phyloP scores from a whole-genome alignment of 192 early-diverging fungal species.

The Thoreauomyces humboldtii region DNA sequence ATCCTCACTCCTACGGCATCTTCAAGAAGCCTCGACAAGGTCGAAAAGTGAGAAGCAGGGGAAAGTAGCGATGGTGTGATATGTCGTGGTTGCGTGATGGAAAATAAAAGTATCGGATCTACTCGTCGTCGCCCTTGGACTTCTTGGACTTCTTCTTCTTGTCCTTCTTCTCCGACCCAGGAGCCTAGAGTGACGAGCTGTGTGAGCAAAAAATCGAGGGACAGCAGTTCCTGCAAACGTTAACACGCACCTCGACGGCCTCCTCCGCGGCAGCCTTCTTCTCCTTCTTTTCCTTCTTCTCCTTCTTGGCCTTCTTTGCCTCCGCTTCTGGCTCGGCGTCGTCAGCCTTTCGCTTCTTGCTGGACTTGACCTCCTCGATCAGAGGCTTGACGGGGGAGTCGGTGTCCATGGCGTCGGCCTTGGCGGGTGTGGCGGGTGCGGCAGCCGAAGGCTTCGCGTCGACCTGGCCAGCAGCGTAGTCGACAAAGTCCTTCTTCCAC shows the following conservation, averaged over 20 bases:
- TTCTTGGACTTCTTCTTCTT: slow-evolving; percentile 42
- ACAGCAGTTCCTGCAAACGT: background rate
- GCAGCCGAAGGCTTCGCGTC: slow-evolving; percentile 15
- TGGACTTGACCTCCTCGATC: slow-evolving; percentile 36
- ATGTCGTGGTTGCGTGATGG: too few relatives aligned
- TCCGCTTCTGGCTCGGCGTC: slow-evolving; percentile 27
- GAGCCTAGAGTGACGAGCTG: background rate
- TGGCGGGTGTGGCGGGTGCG: background rate
- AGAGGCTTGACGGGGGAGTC: slow-evolving; percentile 22
- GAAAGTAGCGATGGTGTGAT: too few relatives aligned
- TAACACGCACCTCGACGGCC: background rate
- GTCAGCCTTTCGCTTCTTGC: slow-evolving; percentile 40
- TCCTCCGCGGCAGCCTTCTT: slow-evolving; percentile 30
- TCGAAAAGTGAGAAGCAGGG: too few relatives aligned
- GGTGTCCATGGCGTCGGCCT: slow-evolving; percentile 12
- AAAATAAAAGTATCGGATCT: too few relatives aligned
- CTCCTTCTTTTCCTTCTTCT: slow-evolving; percentile 43
- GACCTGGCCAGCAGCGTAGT: slow-evolving; percentile 40
- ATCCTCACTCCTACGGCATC: too few relatives aligned
- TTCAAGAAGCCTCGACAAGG: too few relatives aligned
- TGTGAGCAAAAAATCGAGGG: background rate
- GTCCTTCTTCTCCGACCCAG: slow-evolving; percentile 25
- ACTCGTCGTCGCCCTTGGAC: slow-evolving; percentile 16
- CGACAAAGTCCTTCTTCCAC: slow-evolving; percentile 71
- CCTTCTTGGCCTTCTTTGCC: slow-evolving; percentile 33